Base-by-base conservation (phyloP, 306 rosid species). In the Datisca glomerata region DNA sequence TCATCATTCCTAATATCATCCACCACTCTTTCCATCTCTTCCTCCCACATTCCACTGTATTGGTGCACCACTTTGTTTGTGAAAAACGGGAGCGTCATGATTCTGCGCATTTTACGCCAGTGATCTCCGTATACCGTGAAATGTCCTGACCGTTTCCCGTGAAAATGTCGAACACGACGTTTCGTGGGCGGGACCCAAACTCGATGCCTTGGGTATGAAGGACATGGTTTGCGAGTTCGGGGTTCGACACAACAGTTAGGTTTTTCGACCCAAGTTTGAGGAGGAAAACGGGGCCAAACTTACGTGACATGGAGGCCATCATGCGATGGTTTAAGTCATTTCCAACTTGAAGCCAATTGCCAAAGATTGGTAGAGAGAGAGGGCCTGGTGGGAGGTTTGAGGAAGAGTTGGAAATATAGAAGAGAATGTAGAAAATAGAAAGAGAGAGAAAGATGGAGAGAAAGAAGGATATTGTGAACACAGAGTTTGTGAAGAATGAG, bases 21-120 rank as follows among this genome's bases (percentile, higher is more conserved):
- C n/a, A 77, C 85, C 0, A 85, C 96, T 60, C 49, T 35, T 18
- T 74, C 82, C 85, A 85, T 80, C 55, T 85, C 96, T 25, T 77
- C 59, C 56, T 77, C 87, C 96, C 96, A 85, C 87, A 69, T 80
- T 21, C 36, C 45, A 58, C 96, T 77, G 21, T 77, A 69, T 1
- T 62, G 60, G 2, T 80, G 73, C 23, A 85, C 89, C 19, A 80
- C 96, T 61, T 77, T 85, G 70, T 80, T 85, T 2, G 96, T 85
- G 73, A 85, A 85, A 23, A 85, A 80, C 0, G 96, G 85, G 12
- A 80, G 45, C 0, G 93, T 77, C 96, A 85, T 85, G 29, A 80
- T 78, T 16, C 96, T 54, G 0, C 93, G 74, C 93, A 85, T 85
- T 47, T 80, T 85, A 22, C 93, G 79, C 96, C 93, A 85, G 10